Evolutionary conservation across 2,329 filamentous ascomycete species (phyloP).

Genomic region (Fusarium scirpi): DNA sequence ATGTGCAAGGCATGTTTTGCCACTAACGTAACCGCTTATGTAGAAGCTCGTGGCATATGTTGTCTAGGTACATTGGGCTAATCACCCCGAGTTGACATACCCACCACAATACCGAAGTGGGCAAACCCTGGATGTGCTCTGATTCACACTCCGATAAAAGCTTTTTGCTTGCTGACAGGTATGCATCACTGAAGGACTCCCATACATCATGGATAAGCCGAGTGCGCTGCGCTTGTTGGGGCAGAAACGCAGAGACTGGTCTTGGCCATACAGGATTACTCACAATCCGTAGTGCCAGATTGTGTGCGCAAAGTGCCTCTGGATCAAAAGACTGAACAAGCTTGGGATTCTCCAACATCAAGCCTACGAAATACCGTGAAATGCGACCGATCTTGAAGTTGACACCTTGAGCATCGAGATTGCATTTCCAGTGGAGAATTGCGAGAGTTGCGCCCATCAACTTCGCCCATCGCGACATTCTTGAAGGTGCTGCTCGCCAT

Average conservation of each 20-base stretch:
- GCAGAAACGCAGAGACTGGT: neutral
- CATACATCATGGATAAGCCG: neutral
- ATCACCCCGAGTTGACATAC: neutral
- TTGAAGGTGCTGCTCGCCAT: neutral
- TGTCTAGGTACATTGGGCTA: neutral
- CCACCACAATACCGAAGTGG: neutral
- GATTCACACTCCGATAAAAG: neutral
- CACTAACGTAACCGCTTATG: neutral
- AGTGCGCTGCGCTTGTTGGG: neutral
- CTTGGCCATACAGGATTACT: slow-evolving; percentile 33
- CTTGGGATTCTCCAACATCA: neutral
- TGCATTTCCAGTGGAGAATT: slow-evolving; percentile 43
- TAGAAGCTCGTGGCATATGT: too few species aligned
- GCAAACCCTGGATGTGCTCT: neutral
- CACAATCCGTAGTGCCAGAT: neutral
- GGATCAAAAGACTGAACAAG: neutral
- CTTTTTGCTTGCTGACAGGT: neutral
- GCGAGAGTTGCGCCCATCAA: slow-evolving; percentile 43
- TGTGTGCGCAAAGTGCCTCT: neutral
- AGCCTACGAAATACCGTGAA: neutral
- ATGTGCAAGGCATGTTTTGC: neutral
- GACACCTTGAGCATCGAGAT: slow-evolving; percentile 41
- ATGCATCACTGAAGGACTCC: neutral
- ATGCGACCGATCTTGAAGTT: slow-evolving; percentile 36
- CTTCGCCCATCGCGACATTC: slow-evolving; percentile 1